Percentiles rank a stretch among this genome's conserved stretches.
Evolutionary conservation across 768 basidiomycete genomes (phyloP).

Genomic region (Gloeophyllum trabeum): DNA sequence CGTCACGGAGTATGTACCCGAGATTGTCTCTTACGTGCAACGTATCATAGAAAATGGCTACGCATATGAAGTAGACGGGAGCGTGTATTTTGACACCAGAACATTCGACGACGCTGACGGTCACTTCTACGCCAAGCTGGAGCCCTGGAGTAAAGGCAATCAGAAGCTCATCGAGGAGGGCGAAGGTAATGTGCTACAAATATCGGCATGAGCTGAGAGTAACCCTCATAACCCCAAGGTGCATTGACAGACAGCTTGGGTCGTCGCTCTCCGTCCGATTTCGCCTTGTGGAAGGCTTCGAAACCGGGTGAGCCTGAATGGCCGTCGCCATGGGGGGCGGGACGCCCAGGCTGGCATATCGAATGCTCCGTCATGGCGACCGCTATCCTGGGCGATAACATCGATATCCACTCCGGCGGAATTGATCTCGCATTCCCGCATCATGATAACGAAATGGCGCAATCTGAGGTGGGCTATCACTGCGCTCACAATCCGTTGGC

Average conservation of each 20-base stretch:
- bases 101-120: conserved; percentile 66
- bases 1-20: conserved; percentile 94
- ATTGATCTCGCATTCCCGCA: conserved; percentile 98
- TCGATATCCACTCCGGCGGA: conserved; percentile 98
- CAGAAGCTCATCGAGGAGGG: conserved; percentile 82
- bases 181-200: conserved; percentile 50
- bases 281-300: conserved; percentile 96
- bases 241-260: conserved; percentile 45
- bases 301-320: conserved; percentile 95
- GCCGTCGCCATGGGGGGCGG: conserved; percentile 92
- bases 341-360: conserved; percentile 98
- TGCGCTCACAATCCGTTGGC: background rate
- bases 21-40: conserved; percentile 85
- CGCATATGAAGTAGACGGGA: conserved; percentile 65
- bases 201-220: background rate
- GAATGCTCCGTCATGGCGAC: conserved; percentile 99
- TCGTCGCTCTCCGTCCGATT: conserved; percentile 80
- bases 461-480: conserved; percentile 63
- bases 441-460: conserved; percentile 98
- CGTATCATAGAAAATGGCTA: conserved; percentile 80
- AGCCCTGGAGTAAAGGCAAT: conserved; percentile 95
- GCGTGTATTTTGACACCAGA: conserved; percentile 85
- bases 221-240: conserved; percentile 23
- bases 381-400: conserved; percentile 76
- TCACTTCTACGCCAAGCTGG: conserved; percentile 88